A percentile compares a stretch with the other conserved stretches of the same genome.
phyloP scores from a whole-genome alignment of 176 grass and related monocot genomes.

The Oryza brachyantha region DNA sequence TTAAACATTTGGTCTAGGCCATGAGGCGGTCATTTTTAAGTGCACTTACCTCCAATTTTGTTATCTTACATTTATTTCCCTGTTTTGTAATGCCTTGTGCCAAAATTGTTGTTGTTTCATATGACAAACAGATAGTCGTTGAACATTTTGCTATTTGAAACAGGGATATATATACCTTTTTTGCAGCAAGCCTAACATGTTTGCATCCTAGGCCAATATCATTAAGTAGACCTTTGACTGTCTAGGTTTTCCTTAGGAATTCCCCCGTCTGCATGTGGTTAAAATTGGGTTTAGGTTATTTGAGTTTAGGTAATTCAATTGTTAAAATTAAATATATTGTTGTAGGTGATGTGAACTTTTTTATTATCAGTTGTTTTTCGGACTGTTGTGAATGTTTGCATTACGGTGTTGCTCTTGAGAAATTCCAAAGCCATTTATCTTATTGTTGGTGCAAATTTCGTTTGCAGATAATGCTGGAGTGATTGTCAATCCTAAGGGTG shows the following conservation, averaged over 20 bases:
- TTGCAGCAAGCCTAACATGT: conserved; percentile 49
- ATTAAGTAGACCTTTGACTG: conserved; percentile 32
- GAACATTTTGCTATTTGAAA: conserved; percentile 5
- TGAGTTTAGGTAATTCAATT: neutral
- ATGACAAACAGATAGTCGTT: no score
- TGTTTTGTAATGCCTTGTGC: no score
- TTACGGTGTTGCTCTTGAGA: neutral
- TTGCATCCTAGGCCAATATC: conserved; percentile 57
- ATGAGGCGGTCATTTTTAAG: conserved; percentile 42
- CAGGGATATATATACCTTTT: conserved; percentile 20
- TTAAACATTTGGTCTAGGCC: conserved; percentile 61
- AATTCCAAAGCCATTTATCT: neutral
- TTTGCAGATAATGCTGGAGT: conserved; percentile 62
- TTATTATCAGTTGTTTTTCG: neutral
- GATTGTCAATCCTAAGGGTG: conserved; percentile 66
- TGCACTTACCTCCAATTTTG: no score
- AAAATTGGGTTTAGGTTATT: neutral
- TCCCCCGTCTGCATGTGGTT: conserved; percentile 46
- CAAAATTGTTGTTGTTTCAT: no score
- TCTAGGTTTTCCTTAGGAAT: conserved; percentile 35
- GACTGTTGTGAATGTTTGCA: neutral
- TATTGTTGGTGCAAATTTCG: neutral
- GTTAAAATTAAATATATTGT: neutral
- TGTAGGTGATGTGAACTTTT: no score
- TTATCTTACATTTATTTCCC: no score